These are phyloP conservation scores for Asterochloris sp. DNA, from an alignment of 139 green algal species.

Conservation along the genomic window DNA sequence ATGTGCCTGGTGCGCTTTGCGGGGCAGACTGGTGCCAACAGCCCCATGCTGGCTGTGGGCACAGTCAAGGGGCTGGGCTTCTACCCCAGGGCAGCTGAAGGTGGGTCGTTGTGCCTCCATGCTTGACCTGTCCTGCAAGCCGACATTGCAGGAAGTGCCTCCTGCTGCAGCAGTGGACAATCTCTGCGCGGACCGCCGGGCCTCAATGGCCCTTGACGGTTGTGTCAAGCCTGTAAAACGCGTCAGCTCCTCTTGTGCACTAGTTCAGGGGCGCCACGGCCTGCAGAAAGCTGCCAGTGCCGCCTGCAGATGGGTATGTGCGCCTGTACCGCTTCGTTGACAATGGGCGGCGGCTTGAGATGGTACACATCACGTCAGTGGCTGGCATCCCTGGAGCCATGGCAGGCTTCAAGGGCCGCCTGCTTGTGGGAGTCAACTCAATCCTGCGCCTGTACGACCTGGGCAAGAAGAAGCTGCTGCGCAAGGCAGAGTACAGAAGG, in stretches of 20 bases:
- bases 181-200: too few species aligned
- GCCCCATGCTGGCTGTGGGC: slow-evolving; percentile 76
- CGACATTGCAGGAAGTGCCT: not conserved
- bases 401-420: slow-evolving; percentile 77
- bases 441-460: slow-evolving; percentile 90
- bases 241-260: too few species aligned
- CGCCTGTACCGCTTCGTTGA: slow-evolving; percentile 79
- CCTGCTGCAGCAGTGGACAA: too few species aligned
- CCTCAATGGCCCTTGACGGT: too few species aligned
- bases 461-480: slow-evolving; percentile 96
- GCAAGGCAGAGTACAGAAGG: slow-evolving; percentile 91
- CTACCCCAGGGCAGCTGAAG: slow-evolving; percentile 67
- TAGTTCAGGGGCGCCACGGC: too few species aligned
- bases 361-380: slow-evolving; percentile 90
- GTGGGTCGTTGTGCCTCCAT: slow-evolving; percentile 20
- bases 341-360: slow-evolving; percentile 60
- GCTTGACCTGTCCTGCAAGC: not conserved
- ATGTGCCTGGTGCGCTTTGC: slow-evolving; percentile 72
- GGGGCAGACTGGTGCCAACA: slow-evolving; percentile 18
- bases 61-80: slow-evolving; percentile 80
- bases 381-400: slow-evolving; percentile 73
- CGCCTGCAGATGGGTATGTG: slow-evolving; percentile 65
- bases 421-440: slow-evolving; percentile 88
- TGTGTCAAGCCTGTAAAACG: too few species aligned
- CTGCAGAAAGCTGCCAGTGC: not conserved